phyloP scores from a whole-genome alignment of 2,329 filamentous ascomycete species.

The Fusarium sp. region DNA sequence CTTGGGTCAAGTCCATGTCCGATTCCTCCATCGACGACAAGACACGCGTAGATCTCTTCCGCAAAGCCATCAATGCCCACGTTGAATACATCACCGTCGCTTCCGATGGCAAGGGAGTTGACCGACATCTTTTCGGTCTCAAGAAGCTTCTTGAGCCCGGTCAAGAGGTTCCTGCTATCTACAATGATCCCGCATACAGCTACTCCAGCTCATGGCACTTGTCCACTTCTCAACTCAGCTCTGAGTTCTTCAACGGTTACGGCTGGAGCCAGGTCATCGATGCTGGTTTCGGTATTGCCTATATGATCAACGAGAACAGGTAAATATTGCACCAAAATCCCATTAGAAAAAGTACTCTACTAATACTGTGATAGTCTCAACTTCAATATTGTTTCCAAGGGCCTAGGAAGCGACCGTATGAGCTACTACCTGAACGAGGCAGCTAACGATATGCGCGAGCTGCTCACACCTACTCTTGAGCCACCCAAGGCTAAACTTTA shows the following conservation, averaged over 20 bases:
- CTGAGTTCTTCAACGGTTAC: constrained; percentile 98
- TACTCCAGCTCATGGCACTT: constrained; percentile 94
- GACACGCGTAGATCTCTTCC: constrained; percentile 80
- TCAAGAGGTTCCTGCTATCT: constrained; percentile 85
- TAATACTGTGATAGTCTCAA: constrained; percentile 75
- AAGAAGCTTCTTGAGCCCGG: constrained; percentile 88
- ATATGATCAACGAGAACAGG: constrained; percentile 99
- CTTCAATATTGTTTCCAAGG: constrained; percentile 98
- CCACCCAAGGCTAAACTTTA: constrained; percentile 90
- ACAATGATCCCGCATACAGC: constrained; percentile 84
- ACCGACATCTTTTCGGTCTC: constrained; percentile 95
- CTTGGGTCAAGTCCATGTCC: constrained; percentile 90
- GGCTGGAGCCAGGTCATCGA: constrained; percentile 99
- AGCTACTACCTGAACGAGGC: constrained; percentile 96
- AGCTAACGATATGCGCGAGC: constrained; percentile 86
- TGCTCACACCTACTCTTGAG: constrained; percentile 84
- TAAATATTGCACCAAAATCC: constrained; percentile 54
- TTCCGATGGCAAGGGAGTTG: constrained; percentile 91
- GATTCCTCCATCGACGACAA: constrained; percentile 73
- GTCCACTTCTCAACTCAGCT: constrained; percentile 88
- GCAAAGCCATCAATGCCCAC: constrained; percentile 83
- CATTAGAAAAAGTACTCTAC: neutral
- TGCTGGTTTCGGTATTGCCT: constrained; percentile 95
- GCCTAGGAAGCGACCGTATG: constrained; percentile 90
- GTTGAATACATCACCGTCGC: constrained; percentile 92